A percentile compares a stretch with the other conserved stretches of the same genome.
Evolutionary conservation across 164 flowering plant genomes (phyloP).

Genomic region (Protea cynaroides): DNA sequence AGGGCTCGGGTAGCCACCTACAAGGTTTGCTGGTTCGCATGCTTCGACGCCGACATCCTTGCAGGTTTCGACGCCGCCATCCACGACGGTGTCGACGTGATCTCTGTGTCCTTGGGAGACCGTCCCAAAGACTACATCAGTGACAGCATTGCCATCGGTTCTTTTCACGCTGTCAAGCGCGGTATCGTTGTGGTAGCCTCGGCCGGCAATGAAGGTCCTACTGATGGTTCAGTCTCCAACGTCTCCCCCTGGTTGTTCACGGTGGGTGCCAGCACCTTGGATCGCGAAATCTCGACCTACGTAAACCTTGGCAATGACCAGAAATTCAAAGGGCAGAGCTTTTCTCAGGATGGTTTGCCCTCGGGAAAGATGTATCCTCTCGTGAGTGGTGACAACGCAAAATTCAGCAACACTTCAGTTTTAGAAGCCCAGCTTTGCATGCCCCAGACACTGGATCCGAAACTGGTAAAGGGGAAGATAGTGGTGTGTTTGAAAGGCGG

Average conservation of each 20-base stretch:
- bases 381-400: slow-evolving; percentile 27
- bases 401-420: too few species aligned
- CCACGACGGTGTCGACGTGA: slow-evolving; percentile 48
- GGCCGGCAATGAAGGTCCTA: slow-evolving; percentile 61
- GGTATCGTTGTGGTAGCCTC: slow-evolving; percentile 54
- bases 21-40: slow-evolving; percentile 20
- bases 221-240: slow-evolving; percentile 31
- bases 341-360: slow-evolving; percentile 31
- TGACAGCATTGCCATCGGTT: slow-evolving; percentile 49
- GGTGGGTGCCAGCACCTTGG: slow-evolving; percentile 65
- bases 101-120: slow-evolving; percentile 43
- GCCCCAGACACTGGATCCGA: slow-evolving; percentile 15
- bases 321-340: slow-evolving; percentile 41
- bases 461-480: background rate
- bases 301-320: slow-evolving; percentile 39
- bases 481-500: background rate
- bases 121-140: slow-evolving; percentile 29
- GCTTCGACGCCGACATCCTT: slow-evolving; percentile 42
- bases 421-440: slow-evolving; percentile 35
- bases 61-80: slow-evolving; percentile 57
- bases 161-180: slow-evolving; percentile 56
- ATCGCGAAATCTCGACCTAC: slow-evolving; percentile 35
- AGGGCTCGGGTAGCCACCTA: slow-evolving; percentile 22
- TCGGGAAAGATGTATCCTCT: slow-evolving; percentile 33
- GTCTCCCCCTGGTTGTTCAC: slow-evolving; percentile 65